Evolutionary conservation across 495 filamentous ascomycete genomes (phyloP).

Genomic region (Penicillium ochrochloron): DNA sequence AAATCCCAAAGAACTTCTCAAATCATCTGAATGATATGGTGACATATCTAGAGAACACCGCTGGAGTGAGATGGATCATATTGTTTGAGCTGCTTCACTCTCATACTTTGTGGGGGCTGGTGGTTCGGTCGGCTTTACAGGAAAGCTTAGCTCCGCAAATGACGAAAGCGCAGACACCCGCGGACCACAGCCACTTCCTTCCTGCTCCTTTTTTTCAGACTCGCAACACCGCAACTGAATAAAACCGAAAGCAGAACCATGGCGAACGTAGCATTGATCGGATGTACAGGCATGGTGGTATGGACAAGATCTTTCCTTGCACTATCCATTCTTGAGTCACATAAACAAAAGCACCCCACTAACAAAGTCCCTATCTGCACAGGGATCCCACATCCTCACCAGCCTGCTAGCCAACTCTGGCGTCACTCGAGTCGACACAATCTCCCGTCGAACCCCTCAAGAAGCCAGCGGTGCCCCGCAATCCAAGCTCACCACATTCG

Average conservation of each 20-base stretch:
- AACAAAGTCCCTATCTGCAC: background rate
- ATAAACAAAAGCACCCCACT: constrained; percentile 12
- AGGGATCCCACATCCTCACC: constrained; percentile 57
- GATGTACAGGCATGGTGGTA: constrained; percentile 57
- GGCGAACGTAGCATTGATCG: constrained; percentile 51
- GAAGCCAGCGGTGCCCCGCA: constrained; percentile 36
- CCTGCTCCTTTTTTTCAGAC: background rate
- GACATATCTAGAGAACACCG: background rate
- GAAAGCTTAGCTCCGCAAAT: constrained; percentile 9
- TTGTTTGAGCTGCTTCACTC: too few species aligned
- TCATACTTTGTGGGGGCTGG: background rate
- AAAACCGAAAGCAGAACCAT: constrained; percentile 26
- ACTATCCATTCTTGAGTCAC: background rate
- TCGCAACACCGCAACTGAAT: background rate
- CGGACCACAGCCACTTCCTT: background rate
- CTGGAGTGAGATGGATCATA: background rate
- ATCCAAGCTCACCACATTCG: constrained; percentile 49
- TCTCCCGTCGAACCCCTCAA: constrained; percentile 50
- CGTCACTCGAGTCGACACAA: constrained; percentile 50
- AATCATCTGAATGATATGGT: too few species aligned
- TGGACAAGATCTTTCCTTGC: constrained; percentile 11
- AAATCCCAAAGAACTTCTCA: too few species aligned
- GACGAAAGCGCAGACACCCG: constrained; percentile 14
- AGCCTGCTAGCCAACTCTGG: constrained; percentile 45
- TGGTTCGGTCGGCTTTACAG: constrained; percentile 1